Percentiles rank a stretch among this genome's conserved stretches.
phyloP scores from a whole-genome alignment of 164 flowering plant species.

The Umbellularia californica region DNA sequence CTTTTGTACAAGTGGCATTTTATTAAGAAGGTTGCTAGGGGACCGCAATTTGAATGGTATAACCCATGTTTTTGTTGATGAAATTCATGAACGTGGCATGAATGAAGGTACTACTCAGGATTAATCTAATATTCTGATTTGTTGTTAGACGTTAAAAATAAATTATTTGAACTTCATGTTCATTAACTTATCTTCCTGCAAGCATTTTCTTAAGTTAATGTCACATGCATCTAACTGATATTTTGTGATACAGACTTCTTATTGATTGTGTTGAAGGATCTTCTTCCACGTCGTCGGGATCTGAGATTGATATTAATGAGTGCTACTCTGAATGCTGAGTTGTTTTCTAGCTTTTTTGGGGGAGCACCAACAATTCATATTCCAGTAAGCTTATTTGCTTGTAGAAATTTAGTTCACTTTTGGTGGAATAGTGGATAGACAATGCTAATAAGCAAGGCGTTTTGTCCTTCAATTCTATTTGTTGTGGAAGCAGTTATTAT shows the following conservation, averaged over 20 bases:
- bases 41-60: constrained; percentile 86
- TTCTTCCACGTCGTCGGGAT: constrained; percentile 94
- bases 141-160: neutral
- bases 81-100: constrained; percentile 99
- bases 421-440: neutral
- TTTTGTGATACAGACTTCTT: constrained; percentile 62
- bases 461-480: too few relatives aligned
- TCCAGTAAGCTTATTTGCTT: constrained; percentile 56
- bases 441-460: neutral
- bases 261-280: constrained; percentile 90
- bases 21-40: constrained; percentile 79
- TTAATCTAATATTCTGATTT: neutral
- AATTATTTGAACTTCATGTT: neutral
- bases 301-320: constrained; percentile 96
- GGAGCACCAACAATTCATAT: constrained; percentile 92
- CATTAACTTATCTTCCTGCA: neutral
- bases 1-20: constrained; percentile 97
- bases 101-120: constrained; percentile 67
- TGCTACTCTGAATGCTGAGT: constrained; percentile 95
- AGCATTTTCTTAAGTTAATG: neutral
- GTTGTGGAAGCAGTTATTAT: too few relatives aligned
- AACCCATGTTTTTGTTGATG: constrained; percentile 99
- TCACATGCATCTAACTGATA: constrained; percentile 6
- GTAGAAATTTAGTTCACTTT: neutral
- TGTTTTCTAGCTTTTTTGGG: constrained; percentile 82